Conservation (phyloP, 768 basidiomycete genomes). For the Suillus alpinus region DNA sequence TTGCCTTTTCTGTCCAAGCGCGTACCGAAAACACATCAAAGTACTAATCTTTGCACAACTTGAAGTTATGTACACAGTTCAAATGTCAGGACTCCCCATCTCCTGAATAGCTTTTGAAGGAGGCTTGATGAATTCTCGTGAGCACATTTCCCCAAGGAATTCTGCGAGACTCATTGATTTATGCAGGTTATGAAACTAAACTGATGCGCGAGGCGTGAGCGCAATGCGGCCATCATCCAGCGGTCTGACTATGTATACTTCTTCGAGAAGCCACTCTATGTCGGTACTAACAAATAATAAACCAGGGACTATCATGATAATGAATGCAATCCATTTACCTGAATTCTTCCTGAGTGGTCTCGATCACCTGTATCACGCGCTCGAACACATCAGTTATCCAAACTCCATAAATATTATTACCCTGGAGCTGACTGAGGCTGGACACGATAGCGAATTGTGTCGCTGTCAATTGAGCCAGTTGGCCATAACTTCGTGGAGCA, state of each 20-base stretch:
- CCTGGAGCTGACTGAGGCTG: conserved; percentile 16
- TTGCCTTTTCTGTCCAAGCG: not conserved
- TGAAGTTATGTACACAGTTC: not conserved
- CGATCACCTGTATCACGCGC: not conserved
- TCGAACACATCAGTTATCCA: conserved; percentile 9
- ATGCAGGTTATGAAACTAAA: not conserved
- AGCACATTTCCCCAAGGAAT: not conserved
- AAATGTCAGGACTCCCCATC: not conserved
- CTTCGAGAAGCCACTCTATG: conserved; percentile 20
- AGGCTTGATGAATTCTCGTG: not conserved
- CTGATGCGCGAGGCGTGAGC: conserved; percentile 19
- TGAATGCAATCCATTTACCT: conserved; percentile 12
- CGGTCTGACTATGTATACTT: conserved; percentile 30
- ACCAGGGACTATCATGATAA: not conserved
- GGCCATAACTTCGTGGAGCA: conserved; percentile 2
- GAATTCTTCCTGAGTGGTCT: conserved; percentile 17
- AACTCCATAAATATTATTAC: conserved; percentile 12
- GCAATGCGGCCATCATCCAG: conserved; percentile 28
- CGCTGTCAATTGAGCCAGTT: conserved; percentile 19
- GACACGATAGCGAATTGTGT: conserved; percentile 18
- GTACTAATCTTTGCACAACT: too few species aligned
- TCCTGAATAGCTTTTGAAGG: too few species aligned
- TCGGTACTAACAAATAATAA: conserved; percentile 15
- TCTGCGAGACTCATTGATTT: not conserved
- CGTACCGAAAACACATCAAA: not conserved